Evolutionary conservation across 2,329 filamentous ascomycete genomes (phyloP), one percentile per base, ranked within the genome.

Genomic region (Monosporascus sp.): DNA sequence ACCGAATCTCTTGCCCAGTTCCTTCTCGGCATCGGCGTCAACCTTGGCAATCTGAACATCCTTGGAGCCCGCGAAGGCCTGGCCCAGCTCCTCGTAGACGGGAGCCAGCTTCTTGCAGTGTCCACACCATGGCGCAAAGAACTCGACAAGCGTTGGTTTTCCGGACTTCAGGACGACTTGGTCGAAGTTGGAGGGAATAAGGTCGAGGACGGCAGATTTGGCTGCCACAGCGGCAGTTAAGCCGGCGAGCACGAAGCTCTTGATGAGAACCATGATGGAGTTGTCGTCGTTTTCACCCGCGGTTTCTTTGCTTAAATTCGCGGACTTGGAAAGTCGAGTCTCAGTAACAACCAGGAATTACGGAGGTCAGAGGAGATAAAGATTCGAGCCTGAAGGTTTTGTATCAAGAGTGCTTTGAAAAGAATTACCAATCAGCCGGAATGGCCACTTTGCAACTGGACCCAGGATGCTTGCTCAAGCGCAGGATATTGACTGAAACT

Each of bases 21-120:
- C 77, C 72, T 88, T 89, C 78, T 99, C 87, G 54, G 86, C 85
- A 70, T 99, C 94, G 55, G 93, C 94, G 69, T 99, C 92, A 62
- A 99, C 92, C 76, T 97, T 99, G 63, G 88, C 94, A 68, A 99
- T 91, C 68, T 87, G 86, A 52, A 99, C 84, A 67, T 82, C 78
- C 67, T 82, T 82, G 60, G 85, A 85, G 66, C 82, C 85, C 60
- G 88, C 85, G 72, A 92, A 96, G 43, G 79, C 76, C 49, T 78
- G 72, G 47, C 85, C 94, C 44, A 99, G 85, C 70, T 99, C 89
- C 72, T 99, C 94, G 74, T 95, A 99, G 55, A 95, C 78, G 49
- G 94, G 95, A 17, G 94, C 94, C 37, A 99, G 88, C 68, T 78
- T 96, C 83, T 97, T 97, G 90, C 94, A 99, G 81, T 99, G 94